Base-by-base conservation (phyloP, 2,329 filamentous ascomycete species). In the Blastomyces parvus region DNA sequence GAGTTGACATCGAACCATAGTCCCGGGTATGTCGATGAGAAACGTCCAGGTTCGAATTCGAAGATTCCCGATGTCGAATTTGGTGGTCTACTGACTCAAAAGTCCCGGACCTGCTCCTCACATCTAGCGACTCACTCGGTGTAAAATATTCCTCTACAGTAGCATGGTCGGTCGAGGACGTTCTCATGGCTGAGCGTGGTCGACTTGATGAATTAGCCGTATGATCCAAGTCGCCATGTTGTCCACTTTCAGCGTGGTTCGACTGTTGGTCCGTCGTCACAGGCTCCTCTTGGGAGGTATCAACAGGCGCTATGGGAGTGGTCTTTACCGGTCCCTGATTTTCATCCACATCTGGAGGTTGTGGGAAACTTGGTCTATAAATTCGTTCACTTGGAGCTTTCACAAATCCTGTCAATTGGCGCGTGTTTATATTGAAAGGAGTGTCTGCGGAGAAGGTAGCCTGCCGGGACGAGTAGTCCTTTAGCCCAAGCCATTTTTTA, bases 371-470 rank as follows among this genome's bases (percentile, higher is more conserved):
- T 44, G 56, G 64, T 19, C 59, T 63, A 62, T 70, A 68, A 50
- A 64, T 66, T 6, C 70, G 70, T 27, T 69, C 69, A 8, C 68
- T 66, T 36, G 71, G 73, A 2, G 70, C 68, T 2, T 69, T 69
- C 63, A 70, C 66, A n/a, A 71, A 66, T 2, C 70, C 72, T 25
- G 68, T 70, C 61, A 70, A 66, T 38, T 70, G 64, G 17, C 71
- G 69, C 25, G 77, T 77, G 64, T 76, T 77, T 13, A 75, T 73
- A n/a, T 53, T 53, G 22, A 59, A 27, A 64, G 77, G 74, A 7
- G 77, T 74, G 63, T 80, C 77, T 0, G 80, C 79, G 30, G 78
- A 78, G 69, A 86, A 86, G n/a, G 80, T 82, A 14, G 80, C 77
- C 6, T 76, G 70, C 40, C 74, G 70, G 1, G 80, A 81, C 2